Percentiles rank a stretch among this genome's conserved stretches.
Evolutionary conservation across 352 stramenopile species (phyloP).

Genomic region (Pythium chondricola): DNA sequence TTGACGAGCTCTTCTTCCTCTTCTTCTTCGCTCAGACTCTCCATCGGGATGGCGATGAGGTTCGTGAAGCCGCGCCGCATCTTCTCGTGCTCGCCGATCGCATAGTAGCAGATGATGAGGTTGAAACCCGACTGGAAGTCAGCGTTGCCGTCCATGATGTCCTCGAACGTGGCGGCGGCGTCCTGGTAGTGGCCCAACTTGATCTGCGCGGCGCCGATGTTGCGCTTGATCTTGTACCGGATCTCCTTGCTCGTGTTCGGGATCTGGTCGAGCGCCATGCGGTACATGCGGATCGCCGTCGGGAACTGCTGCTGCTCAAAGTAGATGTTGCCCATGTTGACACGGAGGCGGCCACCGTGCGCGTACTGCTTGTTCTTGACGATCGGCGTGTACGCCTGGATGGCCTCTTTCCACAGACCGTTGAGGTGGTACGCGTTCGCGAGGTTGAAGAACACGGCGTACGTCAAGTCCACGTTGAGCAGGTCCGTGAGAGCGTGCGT

Average conservation of each 20-base stretch:
- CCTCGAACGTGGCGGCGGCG: slow-evolving; percentile 92
- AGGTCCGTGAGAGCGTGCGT: slow-evolving; percentile 80
- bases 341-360: slow-evolving; percentile 84
- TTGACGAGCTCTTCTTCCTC: slow-evolving; percentile 72
- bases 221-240: slow-evolving; percentile 94
- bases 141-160: slow-evolving; percentile 90
- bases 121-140: slow-evolving; percentile 97
- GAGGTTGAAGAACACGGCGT: slow-evolving; percentile 93
- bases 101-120: slow-evolving; percentile 96
- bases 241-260: slow-evolving; percentile 91
- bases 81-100: slow-evolving; percentile 92
- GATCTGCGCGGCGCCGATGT: slow-evolving; percentile 95
- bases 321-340: slow-evolving; percentile 99
- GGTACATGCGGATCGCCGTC: slow-evolving; percentile 95
- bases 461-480: slow-evolving; percentile 93
- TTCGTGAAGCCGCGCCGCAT: slow-evolving; percentile 92
- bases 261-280: slow-evolving; percentile 97
- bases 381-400: slow-evolving; percentile 93
- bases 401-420: slow-evolving; percentile 91
- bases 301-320: slow-evolving; percentile 92
- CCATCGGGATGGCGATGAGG: slow-evolving; percentile 89
- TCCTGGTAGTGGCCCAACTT: slow-evolving; percentile 92
- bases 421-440: slow-evolving; percentile 92
- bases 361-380: slow-evolving; percentile 96
- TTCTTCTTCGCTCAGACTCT: slow-evolving; percentile 75